Evolutionary conservation across 805 yeast species (phyloP).

Genomic region (Novakomyces olei): DNA sequence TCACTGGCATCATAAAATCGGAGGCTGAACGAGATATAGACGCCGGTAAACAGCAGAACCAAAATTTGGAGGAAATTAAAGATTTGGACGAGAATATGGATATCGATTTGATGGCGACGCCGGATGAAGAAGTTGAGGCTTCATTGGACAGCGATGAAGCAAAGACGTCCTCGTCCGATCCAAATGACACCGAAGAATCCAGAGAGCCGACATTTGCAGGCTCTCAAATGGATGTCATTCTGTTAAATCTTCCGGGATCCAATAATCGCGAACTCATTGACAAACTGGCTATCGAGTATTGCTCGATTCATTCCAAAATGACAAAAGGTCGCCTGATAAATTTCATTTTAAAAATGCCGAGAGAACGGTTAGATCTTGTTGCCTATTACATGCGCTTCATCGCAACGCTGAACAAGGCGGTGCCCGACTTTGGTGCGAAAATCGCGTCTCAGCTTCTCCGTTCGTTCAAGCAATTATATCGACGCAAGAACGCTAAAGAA

Average conservation of each 20-base stretch:
- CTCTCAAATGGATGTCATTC: slow-evolving; percentile 9
- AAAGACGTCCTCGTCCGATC: slow-evolving; percentile 30
- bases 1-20: slow-evolving; percentile 43
- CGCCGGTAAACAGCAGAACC: slow-evolving; percentile 13
- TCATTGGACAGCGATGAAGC: slow-evolving; percentile 24
- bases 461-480: slow-evolving; percentile 10
- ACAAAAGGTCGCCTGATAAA: slow-evolving; percentile 38
- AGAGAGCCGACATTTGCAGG: slow-evolving; percentile 8
- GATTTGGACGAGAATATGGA: slow-evolving; percentile 7
- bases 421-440: slow-evolving; percentile 31
- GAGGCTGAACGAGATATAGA: too few relatives aligned
- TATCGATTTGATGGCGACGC: slow-evolving; percentile 2
- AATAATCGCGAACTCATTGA: slow-evolving; percentile 13
- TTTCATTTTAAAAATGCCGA: slow-evolving; percentile 28
- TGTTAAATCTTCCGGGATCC: slow-evolving; percentile 7
- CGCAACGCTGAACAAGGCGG: slow-evolving; percentile 29
- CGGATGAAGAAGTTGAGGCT: slow-evolving; percentile 21
- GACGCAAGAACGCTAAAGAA: slow-evolving; percentile 7
- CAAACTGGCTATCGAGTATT: slow-evolving; percentile 15
- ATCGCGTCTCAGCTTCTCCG: slow-evolving; percentile 32
- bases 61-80: slow-evolving; percentile 4
- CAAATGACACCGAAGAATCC: slow-evolving; percentile 20
- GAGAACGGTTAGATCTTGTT: slow-evolving; percentile 15
- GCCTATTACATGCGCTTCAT: slow-evolving; percentile 43
- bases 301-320: slow-evolving; percentile 42